A percentile compares a stretch with the other conserved stretches of the same genome.
Evolutionary conservation across 202 grass and related monocot genomes (phyloP).

Genomic region (Panicum virgatum): DNA sequence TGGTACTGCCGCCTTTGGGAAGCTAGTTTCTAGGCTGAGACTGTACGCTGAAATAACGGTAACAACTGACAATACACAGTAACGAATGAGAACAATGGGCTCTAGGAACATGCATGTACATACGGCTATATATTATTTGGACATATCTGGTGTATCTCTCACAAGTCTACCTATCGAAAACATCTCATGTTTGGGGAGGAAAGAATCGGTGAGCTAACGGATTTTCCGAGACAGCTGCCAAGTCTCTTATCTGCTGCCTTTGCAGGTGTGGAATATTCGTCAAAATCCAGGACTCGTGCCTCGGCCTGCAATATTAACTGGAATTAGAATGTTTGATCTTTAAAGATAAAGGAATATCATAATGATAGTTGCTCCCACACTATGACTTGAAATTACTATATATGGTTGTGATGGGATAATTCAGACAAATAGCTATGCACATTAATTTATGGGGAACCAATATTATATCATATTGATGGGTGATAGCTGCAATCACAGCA

Average conservation of each 20-base stretch:
- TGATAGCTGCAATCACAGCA: not conserved
- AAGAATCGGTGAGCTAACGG: slow-evolving; percentile 51
- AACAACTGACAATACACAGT: not conserved
- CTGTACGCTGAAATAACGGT: not conserved
- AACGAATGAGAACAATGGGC: slow-evolving; percentile 2
- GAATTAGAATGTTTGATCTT: slow-evolving; percentile 21
- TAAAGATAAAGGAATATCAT: not conserved
- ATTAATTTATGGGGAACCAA: no score
- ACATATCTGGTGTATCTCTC: slow-evolving; percentile 37
- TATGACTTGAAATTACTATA: not conserved
- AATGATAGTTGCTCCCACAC: not conserved
- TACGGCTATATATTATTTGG: slow-evolving; percentile 13
- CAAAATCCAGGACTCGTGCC: slow-evolving; percentile 78
- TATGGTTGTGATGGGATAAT: not conserved
- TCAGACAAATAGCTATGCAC: no score
- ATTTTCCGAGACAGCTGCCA: slow-evolving; percentile 32
- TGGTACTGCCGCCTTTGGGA: slow-evolving; percentile 24
- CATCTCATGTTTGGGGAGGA: slow-evolving; percentile 61
- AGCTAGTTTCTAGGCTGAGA: slow-evolving; percentile 39
- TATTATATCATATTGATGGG: no score
- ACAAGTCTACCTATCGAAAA: slow-evolving; percentile 46
- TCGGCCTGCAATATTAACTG: slow-evolving; percentile 57
- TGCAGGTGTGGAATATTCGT: slow-evolving; percentile 63
- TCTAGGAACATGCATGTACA: slow-evolving; percentile 40
- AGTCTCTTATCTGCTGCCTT: slow-evolving; percentile 43